Evolutionary conservation across 176 grass and related monocot genomes (phyloP), one percentile per base, ranked within the genome.

Genomic region (Lolium multiflorum): DNA sequence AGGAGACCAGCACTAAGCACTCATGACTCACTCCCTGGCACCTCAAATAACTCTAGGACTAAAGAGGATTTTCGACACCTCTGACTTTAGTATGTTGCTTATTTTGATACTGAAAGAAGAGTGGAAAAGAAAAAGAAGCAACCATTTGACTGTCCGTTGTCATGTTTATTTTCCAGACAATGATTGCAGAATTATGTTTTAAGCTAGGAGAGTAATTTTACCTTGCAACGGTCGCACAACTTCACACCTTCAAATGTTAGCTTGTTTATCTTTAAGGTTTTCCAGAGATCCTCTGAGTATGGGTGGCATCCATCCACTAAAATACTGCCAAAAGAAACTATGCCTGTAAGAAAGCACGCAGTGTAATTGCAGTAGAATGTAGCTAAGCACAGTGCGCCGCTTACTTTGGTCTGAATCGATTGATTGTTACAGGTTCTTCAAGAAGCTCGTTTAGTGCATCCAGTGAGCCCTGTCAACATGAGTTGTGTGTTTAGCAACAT

Each of bases 371-470:
- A 43, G 9, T 9, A 46, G 28, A 38, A 3, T 54, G 56, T 17
- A 61, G 77, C 28, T 46, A 54, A 84, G 10, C 20, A 81, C 2
- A 50, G 67, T 79, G 21, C 6, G 50, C 54, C 61, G 22, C 78
- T 92, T 56, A 96, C 97, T 98, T 96, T 88, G 97, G 87, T 66
- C 94, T 92, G 89, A 98, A 98, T 57, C 97, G 94, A 76, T 92
- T 91, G 17, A 96, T 92, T 9, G 84, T 83, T 77, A 98, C 16
- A 50, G 92, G 91, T 65, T 98, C 96, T 60, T 92, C 17, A 13
- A 98, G 93, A 82, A 79, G 62, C 88, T 86, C 90, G 72, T 98
- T 98, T 22, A 98, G 63, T 14, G 88, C 87, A 85, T 92, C 81
- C 51, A 98, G 21, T 82, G 96, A 98, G 4, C 92, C 93, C 96